Conservation (phyloP, 257 asterid genomes). For the Scutellaria baicalensis region DNA sequence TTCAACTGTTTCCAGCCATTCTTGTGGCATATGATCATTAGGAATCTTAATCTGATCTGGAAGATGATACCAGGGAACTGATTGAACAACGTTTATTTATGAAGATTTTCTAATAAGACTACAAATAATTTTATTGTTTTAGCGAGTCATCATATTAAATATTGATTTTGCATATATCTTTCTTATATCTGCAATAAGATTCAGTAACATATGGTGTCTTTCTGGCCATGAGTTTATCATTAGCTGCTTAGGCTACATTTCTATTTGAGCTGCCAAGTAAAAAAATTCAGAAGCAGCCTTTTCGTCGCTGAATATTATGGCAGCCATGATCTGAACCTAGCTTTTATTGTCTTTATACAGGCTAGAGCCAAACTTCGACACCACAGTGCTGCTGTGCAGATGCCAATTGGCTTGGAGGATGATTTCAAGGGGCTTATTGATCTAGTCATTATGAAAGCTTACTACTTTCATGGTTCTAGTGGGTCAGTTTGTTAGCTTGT, state of each 20-base stretch:
- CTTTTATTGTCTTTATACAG: slow-evolving; percentile 31
- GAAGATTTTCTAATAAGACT: neutral
- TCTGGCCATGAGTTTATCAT: neutral
- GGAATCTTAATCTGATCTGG: neutral
- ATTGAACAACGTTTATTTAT: neutral
- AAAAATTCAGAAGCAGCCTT: neutral
- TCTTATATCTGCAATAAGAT: neutral
- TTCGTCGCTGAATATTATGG: neutral
- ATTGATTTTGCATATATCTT: neutral
- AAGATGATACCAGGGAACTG: neutral
- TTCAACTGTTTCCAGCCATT: neutral
- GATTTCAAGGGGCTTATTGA: slow-evolving; percentile 92
- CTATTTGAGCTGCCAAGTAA: neutral
- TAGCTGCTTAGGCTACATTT: neutral
- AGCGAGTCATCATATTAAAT: neutral
- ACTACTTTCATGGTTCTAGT: slow-evolving; percentile 75
- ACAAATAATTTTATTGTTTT: neutral
- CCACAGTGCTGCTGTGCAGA: slow-evolving; percentile 95
- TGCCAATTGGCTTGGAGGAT: slow-evolving; percentile 93
- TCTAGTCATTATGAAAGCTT: slow-evolving; percentile 78
- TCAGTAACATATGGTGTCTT: neutral
- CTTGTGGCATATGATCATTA: too few species aligned
- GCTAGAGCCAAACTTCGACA: slow-evolving; percentile 96
- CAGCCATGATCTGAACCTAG: slow-evolving; percentile 10
- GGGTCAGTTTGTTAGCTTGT: slow-evolving; percentile 60